Conservation (phyloP, 2,329 filamentous ascomycete species). For the Epichloe baconii region DNA sequence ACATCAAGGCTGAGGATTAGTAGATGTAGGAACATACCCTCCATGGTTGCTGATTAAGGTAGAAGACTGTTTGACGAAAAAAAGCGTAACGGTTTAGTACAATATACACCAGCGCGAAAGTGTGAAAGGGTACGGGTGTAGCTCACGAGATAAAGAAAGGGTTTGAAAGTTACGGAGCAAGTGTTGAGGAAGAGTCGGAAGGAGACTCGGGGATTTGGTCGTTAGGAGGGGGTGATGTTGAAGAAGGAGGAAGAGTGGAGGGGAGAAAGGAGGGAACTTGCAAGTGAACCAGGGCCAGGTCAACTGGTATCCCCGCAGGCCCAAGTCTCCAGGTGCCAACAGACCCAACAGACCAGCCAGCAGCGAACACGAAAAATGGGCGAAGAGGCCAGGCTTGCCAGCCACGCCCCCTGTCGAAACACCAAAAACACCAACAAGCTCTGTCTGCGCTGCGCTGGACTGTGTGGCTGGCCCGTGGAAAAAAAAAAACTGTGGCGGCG, state of each 20-base stretch:
- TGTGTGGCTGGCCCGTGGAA: too few species aligned
- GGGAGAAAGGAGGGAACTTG: constrained; percentile 18
- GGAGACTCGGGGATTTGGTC: constrained; percentile 10
- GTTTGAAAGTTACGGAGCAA: constrained; percentile 4
- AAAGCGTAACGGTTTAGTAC: constrained; percentile 7
- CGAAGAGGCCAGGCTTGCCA: not conserved
- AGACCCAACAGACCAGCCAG: not conserved
- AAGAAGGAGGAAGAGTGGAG: constrained; percentile 22
- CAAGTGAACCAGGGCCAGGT: not conserved
- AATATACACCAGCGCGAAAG: not conserved
- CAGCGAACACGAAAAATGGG: not conserved
- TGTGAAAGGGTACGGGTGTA: constrained; percentile 5
- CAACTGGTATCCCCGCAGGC: not conserved
- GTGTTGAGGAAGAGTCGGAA: constrained; percentile 10
- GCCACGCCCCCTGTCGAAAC: not conserved
- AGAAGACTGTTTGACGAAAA: constrained; percentile 16
- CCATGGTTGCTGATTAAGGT: constrained; percentile 40
- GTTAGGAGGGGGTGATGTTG: constrained; percentile 13
- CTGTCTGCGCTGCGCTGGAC: not conserved
- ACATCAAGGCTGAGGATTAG: constrained; percentile 1
- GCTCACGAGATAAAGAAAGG: constrained; percentile 11
- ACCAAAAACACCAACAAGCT: not conserved
- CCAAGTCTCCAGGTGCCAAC: not conserved
- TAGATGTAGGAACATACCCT: constrained; percentile 29
- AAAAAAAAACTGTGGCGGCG: not conserved